A percentile compares a stretch with the other conserved stretches of the same genome.
Conservation (phyloP, 768 basidiomycete species). For the Rhizopogon vesiculosus region DNA sequence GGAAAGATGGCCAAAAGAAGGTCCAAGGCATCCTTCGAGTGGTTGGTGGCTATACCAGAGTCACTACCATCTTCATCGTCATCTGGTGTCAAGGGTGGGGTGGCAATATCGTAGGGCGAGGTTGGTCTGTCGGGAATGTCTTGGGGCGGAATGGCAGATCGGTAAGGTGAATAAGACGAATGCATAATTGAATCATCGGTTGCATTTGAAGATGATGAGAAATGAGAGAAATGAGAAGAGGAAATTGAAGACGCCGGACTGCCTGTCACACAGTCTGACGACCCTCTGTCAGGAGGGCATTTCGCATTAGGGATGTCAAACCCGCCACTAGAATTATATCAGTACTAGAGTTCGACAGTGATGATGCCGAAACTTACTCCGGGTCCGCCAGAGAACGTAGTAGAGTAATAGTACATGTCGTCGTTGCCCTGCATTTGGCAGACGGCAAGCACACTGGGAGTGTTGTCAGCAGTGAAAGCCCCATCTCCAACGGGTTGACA, state of each 20-base stretch:
- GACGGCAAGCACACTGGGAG: slow-evolving; percentile 79
- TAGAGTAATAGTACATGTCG: slow-evolving; percentile 87
- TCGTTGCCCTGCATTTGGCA: slow-evolving; percentile 79
- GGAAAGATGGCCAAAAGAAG: slow-evolving; percentile 81
- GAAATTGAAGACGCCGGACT: slow-evolving; percentile 65
- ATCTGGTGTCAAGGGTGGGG: slow-evolving; percentile 81
- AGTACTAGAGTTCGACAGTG: slow-evolving; percentile 1
- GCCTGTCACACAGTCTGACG: slow-evolving; percentile 95
- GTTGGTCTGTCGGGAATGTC: slow-evolving; percentile 36
- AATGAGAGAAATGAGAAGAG: slow-evolving; percentile 33
- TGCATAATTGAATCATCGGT: slow-evolving; percentile 12
- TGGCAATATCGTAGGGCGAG: slow-evolving; percentile 44
- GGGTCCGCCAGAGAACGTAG: slow-evolving; percentile 92
- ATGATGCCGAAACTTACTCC: slow-evolving; percentile 48
- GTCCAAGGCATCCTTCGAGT: slow-evolving; percentile 63
- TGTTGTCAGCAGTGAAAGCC: slow-evolving; percentile 76
- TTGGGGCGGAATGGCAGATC: slow-evolving; percentile 33
- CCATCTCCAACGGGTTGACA: slow-evolving; percentile 97
- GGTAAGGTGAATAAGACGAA: slow-evolving; percentile 16
- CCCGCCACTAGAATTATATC: slow-evolving; percentile 67
- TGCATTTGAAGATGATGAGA: slow-evolving; percentile 26
- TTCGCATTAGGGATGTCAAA: slow-evolving; percentile 88
- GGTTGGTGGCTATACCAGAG: slow-evolving; percentile 39
- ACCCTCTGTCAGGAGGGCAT: slow-evolving; percentile 97
- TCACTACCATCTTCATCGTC: slow-evolving; percentile 43